These are phyloP conservation scores for Aspergillus ustus DNA, from an alignment of 2,329 filamentous ascomycete genomes.

Conservation along the genomic window DNA sequence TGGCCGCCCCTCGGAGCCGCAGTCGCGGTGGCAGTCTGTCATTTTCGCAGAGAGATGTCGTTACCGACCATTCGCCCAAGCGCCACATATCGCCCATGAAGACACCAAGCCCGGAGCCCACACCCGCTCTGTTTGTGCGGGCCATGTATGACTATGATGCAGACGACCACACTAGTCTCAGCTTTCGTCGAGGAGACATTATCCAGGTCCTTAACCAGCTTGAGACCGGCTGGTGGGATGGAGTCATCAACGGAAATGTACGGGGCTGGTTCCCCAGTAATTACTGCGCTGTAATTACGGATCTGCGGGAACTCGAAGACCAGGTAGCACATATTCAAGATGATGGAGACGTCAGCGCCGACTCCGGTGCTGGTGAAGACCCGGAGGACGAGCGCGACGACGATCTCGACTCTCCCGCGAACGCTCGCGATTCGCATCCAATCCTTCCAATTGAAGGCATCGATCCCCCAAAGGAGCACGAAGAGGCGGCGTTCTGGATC, in stretches of 20 bases:
- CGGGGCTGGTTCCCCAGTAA: constrained; percentile 99
- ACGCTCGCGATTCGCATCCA: constrained; percentile 65
- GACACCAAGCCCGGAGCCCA: constrained; percentile 44
- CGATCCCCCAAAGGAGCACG: constrained; percentile 65
- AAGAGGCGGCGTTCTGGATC: constrained; percentile 96
- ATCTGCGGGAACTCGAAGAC: constrained; percentile 73
- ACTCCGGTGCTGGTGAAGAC: constrained; percentile 61
- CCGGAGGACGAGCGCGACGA: constrained; percentile 69
- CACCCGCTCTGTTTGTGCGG: constrained; percentile 77
- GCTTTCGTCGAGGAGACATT: constrained; percentile 94
- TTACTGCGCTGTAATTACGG: constrained; percentile 87
- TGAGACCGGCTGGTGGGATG: constrained; percentile 99
- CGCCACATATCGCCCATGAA: constrained; percentile 37
- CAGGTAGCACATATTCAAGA: constrained; percentile 58
- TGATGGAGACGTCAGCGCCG: constrained; percentile 57
- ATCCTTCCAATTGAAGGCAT: constrained; percentile 71
- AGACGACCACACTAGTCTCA: constrained; percentile 94
- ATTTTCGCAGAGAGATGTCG: constrained; percentile 27
- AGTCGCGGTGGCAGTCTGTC: constrained; percentile 39
- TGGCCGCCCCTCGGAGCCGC: constrained; percentile 34
- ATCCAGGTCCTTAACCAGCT: constrained; percentile 98
- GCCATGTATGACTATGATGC: constrained; percentile 98
- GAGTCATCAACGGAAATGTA: constrained; percentile 86
- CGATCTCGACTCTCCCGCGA: constrained; percentile 69
- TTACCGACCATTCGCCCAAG: constrained; percentile 29